phyloP scores from a whole-genome alignment of 306 rosid species.

The Lathyrus sativus region DNA sequence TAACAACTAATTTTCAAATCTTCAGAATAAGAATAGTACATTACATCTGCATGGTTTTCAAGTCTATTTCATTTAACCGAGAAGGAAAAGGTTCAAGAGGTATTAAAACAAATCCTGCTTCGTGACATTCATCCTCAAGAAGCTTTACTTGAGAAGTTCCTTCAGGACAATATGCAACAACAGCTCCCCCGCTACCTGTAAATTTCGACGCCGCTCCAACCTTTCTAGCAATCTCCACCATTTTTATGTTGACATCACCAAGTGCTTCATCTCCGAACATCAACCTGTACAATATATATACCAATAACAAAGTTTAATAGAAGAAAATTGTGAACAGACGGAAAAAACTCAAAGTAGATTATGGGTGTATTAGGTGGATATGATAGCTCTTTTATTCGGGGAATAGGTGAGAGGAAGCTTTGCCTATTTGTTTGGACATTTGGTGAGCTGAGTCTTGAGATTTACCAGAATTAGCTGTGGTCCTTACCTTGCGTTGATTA shows the following conservation, averaged over 20 bases:
- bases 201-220: constrained; percentile 94
- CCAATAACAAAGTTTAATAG: constrained; percentile 24
- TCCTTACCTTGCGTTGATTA: not conserved
- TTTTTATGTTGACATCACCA: constrained; percentile 77
- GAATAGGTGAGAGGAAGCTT: constrained; percentile 2
- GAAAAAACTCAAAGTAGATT: not conserved
- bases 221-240: constrained; percentile 85
- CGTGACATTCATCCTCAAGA: constrained; percentile 66
- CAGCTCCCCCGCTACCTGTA: constrained; percentile 98
- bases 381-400: not conserved
- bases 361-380: not conserved
- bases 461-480: not conserved
- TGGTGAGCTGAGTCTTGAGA: not conserved
- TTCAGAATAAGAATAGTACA: constrained; percentile 18
- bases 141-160: constrained; percentile 76
- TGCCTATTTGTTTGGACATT: constrained; percentile 3
- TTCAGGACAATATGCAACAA: constrained; percentile 76
- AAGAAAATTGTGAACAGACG: not conserved
- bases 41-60: constrained; percentile 45
- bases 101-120: constrained; percentile 65
- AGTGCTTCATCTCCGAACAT: constrained; percentile 90
- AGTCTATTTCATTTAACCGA: constrained; percentile 63
- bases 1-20: constrained; percentile 9
- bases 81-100: constrained; percentile 60
- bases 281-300: constrained; percentile 46